Evolutionary conservation across 345 rosid genomes (phyloP), one percentile per base, ranked within the genome.

Genomic region (Arabidopsis suecica): DNA sequence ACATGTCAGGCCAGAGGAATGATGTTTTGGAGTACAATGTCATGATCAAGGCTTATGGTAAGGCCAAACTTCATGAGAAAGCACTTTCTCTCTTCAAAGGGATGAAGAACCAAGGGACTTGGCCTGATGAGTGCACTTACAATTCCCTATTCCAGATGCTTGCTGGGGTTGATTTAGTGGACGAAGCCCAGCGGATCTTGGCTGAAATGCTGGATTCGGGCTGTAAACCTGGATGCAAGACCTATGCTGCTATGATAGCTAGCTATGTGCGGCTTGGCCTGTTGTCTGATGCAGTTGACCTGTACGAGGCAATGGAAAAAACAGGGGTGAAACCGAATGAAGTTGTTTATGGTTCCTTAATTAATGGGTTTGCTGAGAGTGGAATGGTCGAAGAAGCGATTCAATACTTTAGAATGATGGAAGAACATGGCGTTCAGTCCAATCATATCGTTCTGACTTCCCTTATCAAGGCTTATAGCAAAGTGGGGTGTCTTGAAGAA

Each of bases 41-140:
- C 64, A 88, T 91, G 98, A 69, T 93, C 74, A 93, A 91, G 84
- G 96, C 94, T 67, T 93, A 87, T 80, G 98, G 98, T n/a, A 93
- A 75, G 82, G 93, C 85, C 2, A 85, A 81, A 61, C 86, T 88
- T 80, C 88, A 87, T 61, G 97, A 91, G 76, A 87, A 93, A 84
- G 96, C 98, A 32, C 78, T 84, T 74, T 88, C 86, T 68, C 85
- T 93, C 65, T 87, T 88, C 78, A 89, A 82, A 77, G 82, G 61
- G 76, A 91, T 93, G 98, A 93, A 87, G 84, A 86, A 88, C 16
- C 88, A 84, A 14, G 98, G 98, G 23, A 82, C 84, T 56, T 91
- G 96, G 94, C 97, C 98, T 5, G 98, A 93, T 70, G 88, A 86
- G 11, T 88, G 91, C 79, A 91, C 97, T 13, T 89, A 85, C 66